Evolutionary conservation across 2,329 filamentous ascomycete species (phyloP).

Genomic region (Arthrobotrys pseudoclavata): DNA sequence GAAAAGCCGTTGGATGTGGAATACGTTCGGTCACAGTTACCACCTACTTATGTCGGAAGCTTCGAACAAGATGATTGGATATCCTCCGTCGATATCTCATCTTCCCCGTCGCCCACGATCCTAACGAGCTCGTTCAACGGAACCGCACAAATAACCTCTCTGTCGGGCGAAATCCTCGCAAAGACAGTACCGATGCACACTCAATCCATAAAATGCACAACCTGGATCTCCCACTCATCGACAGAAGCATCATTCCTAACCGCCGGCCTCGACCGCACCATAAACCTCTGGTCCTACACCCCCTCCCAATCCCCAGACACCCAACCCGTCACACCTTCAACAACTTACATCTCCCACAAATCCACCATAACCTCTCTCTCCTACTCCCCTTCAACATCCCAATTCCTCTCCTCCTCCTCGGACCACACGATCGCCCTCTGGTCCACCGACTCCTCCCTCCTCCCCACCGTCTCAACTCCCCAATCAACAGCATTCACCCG

Average conservation of each 20-base stretch:
- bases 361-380: constrained; percentile 56
- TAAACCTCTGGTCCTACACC: constrained; percentile 90
- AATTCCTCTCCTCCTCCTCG: constrained; percentile 85
- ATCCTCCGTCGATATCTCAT: constrained; percentile 79
- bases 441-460: constrained; percentile 82
- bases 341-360: constrained; percentile 56
- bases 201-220: constrained; percentile 82
- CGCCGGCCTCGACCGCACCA: constrained; percentile 83
- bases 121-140: constrained; percentile 96
- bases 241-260: constrained; percentile 77
- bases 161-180: constrained; percentile 85
- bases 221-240: constrained; percentile 72
- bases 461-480: constrained; percentile 70
- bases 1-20: constrained; percentile 90
- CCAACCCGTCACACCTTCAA: constrained; percentile 70
- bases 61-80: constrained; percentile 99
- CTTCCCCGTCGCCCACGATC: constrained; percentile 75
- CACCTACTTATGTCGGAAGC: constrained; percentile 87
- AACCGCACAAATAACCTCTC: constrained; percentile 87
- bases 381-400: constrained; percentile 73
- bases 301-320: constrained; percentile 71
- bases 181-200: constrained; percentile 79
- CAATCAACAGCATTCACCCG: constrained; percentile 71
- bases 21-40: constrained; percentile 91
- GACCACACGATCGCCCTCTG: constrained; percentile 91